Base-by-base conservation (phyloP, 306 rosid species). In the Ziziphus jujuba region DNA sequence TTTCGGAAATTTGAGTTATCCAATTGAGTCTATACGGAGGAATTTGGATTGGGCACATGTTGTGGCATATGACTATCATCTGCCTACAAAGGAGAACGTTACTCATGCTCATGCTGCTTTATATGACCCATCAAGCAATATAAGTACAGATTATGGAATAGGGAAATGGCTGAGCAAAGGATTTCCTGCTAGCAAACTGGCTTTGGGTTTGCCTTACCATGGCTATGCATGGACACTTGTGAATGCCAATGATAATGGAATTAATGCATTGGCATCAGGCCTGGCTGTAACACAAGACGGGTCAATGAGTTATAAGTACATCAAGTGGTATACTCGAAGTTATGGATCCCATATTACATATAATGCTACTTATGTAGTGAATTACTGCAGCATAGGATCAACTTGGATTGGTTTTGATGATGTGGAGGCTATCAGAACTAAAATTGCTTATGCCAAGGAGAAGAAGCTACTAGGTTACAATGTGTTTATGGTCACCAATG, bases 361-460 rank as follows among this genome's bases (percentile, higher is more conserved):
- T 10, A 63, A 85, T 72, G 49, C 76, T 45, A 63, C 74, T 1
- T 75, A 48, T 72, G 84, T 77, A 17, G 53, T 81, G 13, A 78
- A 78, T 38, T 80, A 85, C 57, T 62, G 73, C 67, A 51, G 6
- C 11, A 72, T 61, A 12, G 85, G 87, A 25, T 65, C 77, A 23
- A 65, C 24, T 43, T 80, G 85, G 85, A 72, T 56, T 11, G 82
- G 83, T 11, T 83, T 74, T 14, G 86, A 85, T 64, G 87, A 82
- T 28, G 77, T 75, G 66, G 70, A 77, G n/a, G 65, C 60, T 55
- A 35, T 77, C 57, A 76, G 63, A 49, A 49, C 57, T 17, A 85
- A 80, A 73, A 80, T 77, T 77, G 3, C 67, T 55, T 75, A 77
- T 67, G 85, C 84, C 22, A 82, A 59, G 45, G 56, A 67, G 15